Evolutionary conservation across 257 asterid species (phyloP), one percentile per base, ranked within the genome.

Genomic region (Mitragyna speciosa): DNA sequence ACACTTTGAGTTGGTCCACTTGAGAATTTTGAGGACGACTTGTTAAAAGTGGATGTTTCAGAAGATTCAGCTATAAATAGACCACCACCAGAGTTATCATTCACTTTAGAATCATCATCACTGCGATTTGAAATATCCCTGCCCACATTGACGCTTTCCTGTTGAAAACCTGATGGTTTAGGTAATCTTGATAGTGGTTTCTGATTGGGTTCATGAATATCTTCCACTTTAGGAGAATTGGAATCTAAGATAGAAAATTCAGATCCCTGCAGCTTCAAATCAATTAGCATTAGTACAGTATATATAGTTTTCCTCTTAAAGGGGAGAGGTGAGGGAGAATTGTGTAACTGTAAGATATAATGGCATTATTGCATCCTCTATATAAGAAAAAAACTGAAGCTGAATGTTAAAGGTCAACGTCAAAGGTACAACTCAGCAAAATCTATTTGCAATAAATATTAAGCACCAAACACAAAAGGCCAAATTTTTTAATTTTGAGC

Each of bases 241-340:
- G 86, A 84, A 75, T 82, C 86, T 69, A 94, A 81, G 80, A 80
- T 85, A 20, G 82, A 85, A 73, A 82, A 76, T 82, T 85, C 84
- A 47, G 91, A 85, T 83, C 76, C 85, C 98, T 92, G 97, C 89
- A 84, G 70, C 65, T 58, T 70, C 52, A 76, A 28, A 59, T 48
- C 48, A 70, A 54, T 26, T 59, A 70, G 48, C 56, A 81, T 76
- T 31, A 76, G 67, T 58, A 33, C 14, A 16, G 51, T 7, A n/a
- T 70, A 71, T 11, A 17, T 24, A 6, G 5, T 47, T 49, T 80
- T 20, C 11, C 39, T 52, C 54, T 74, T n/a, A 22, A 47, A 49
- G 73, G 20, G 33, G 8, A 41, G 15, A n/a, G 26, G 31, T 28
- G 28, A 59, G 1, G 33, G 72, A 45, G 61, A 45, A 63, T 22